Conservation (phyloP, 345 rosid species). For the Pseudoturritis turrita region DNA sequence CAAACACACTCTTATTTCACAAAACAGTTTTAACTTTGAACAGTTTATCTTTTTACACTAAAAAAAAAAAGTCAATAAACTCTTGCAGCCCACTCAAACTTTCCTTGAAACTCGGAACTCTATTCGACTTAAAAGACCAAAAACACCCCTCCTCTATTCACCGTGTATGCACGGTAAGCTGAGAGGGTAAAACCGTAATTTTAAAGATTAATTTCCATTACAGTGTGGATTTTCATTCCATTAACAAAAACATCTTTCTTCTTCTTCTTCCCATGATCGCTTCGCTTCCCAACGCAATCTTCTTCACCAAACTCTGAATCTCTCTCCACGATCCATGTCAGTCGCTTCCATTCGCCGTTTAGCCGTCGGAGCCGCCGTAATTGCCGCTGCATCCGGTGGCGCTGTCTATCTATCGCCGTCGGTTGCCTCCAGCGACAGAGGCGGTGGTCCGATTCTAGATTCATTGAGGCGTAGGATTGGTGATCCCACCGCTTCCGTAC, state of each 20-base stretch:
- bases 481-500: slow-evolving; percentile 52
- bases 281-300: slow-evolving; percentile 31
- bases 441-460: slow-evolving; percentile 42
- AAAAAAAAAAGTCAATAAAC: neutral
- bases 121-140: neutral
- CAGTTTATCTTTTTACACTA: too few species aligned
- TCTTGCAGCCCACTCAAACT: neutral
- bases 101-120: slow-evolving; percentile 3
- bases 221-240: neutral
- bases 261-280: slow-evolving; percentile 20
- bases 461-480: slow-evolving; percentile 43
- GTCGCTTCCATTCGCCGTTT: slow-evolving; percentile 59
- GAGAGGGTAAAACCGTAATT: slow-evolving; percentile 1
- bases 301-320: neutral
- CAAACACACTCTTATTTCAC: too few species aligned
- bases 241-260: neutral
- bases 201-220: neutral
- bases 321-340: slow-evolving; percentile 38
- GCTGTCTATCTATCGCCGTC: slow-evolving; percentile 36
- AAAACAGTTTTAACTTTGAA: too few species aligned
- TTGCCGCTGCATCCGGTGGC: slow-evolving; percentile 42
- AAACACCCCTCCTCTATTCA: neutral
- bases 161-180: neutral
- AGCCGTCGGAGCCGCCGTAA: slow-evolving; percentile 40
- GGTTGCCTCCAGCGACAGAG: slow-evolving; percentile 51